Evolutionary conservation across 2,329 filamentous ascomycete genomes (phyloP).

Genomic region (Pezicula carpinea): DNA sequence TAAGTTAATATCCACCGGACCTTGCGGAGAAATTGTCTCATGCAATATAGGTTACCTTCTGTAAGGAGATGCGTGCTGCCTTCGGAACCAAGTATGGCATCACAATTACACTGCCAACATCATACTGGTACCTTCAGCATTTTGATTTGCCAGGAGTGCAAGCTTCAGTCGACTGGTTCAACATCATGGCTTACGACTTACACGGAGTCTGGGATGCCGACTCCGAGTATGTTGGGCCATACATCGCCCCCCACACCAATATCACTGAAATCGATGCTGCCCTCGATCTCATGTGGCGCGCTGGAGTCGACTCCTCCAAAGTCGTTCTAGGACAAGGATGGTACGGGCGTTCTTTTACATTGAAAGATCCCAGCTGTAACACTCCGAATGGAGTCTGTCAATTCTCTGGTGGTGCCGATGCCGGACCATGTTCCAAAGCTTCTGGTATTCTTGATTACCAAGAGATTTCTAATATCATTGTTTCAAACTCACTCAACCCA

Average conservation of each 20-base stretch:
- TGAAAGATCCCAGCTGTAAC: conserved; percentile 12
- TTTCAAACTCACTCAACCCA: conserved; percentile 13
- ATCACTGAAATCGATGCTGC: conserved; percentile 31
- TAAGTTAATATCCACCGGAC: no score
- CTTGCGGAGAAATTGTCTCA: no score
- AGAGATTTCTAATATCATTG: conserved; percentile 32
- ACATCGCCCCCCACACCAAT: conserved; percentile 35
- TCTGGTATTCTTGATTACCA: conserved; percentile 28
- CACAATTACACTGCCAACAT: conserved; percentile 15
- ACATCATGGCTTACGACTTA: conserved; percentile 24
- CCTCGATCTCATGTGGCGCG: conserved; percentile 33
- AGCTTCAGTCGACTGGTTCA: conserved; percentile 21
- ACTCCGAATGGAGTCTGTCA: conserved; percentile 21
- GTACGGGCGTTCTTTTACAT: conserved; percentile 40
- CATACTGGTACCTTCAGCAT: conserved; percentile 26
- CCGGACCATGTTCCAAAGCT: conserved; percentile 23
- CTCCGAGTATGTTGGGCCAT: conserved; percentile 16
- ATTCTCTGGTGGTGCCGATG: conserved; percentile 15
- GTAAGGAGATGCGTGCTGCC: conserved; percentile 12
- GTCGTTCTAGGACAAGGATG: conserved; percentile 39
- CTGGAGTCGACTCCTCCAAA: conserved; percentile 31
- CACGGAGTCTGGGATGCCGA: conserved; percentile 32
- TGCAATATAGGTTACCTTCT: no score
- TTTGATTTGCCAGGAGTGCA: conserved; percentile 21
- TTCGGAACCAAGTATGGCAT: conserved; percentile 21